Evolutionary conservation across 2,329 filamentous ascomycete genomes (phyloP), one percentile per base, ranked within the genome.

Genomic region (Venturiaceae sp.): DNA sequence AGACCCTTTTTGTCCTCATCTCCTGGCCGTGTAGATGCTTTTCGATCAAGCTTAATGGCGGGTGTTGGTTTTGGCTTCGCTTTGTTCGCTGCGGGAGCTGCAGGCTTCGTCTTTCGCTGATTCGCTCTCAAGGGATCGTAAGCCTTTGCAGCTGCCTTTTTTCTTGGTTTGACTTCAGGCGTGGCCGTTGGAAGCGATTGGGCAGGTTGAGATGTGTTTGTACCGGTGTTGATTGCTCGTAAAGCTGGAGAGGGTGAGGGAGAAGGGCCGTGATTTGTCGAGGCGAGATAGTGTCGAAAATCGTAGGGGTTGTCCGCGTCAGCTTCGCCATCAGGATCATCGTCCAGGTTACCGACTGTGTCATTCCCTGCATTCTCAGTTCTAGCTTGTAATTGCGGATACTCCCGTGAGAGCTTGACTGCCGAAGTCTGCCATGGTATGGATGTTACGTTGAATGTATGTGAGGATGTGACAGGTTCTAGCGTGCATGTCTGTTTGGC

Each of bases 401-500:
- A 85, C 66, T 86, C 80, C 54, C 83, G 80, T 53, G 82, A 79
- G 41, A 95, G 77, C 65, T 80, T 83, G 32, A 82, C 80, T 57
- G 79, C 72, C 63, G 89, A 83, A 57, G 78, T 75, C 65, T 86
- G 85, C 63, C 79, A 81, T 2, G 87, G 88, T 14, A 84, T 84
- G 58, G 80, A 83, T 56, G 82, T 84, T 57, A 96, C 74, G 71
- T 96, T 96, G 86, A 96, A 92, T 66, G 90, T 86, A 72, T 95
- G 87, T 39, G 85, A 85, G n/a, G 85, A 87, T 68, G 90, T 83
- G 58, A 96, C 77, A 55, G 84, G 84, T 74, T 96, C 90, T 58
- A 96, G 80, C 30, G 94, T 84, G 64, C 94, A 94, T 58, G 81
- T 86, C 66, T 92, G 84, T 56, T 83, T 84, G 19, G 79, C 76